Base-by-base conservation (phyloP, 495 filamentous ascomycete species). In the Xylaria bambusicola region DNA sequence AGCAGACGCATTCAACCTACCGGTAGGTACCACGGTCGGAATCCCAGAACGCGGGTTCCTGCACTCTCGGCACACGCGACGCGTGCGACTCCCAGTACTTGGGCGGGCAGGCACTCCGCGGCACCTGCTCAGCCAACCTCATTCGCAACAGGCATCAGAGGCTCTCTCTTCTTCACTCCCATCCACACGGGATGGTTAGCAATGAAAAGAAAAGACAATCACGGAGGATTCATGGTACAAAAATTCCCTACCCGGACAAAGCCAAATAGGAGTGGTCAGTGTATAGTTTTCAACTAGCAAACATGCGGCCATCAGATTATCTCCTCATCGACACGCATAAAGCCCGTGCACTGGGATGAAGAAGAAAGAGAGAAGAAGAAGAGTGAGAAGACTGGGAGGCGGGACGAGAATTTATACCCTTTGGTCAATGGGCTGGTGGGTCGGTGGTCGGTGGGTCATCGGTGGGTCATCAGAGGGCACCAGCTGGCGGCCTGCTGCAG, bases 201-300 rank as follows among this genome's bases (percentile, higher is more conserved):
- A 59, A 66, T 52, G 68, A 68, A 70, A 62, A 62, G 50, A 53
- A 17, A 5, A 6, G 56, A 57, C 6, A 50, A 17, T 26, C 27
- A 36, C 12, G 21, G 42, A 9, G 53, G 40, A 49, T 35, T 27
- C 41, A 3, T 35, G 51, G 66, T 69, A 56, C 73, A 77, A 77
- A 76, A 77, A 77, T 77, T 77, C 74, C 72, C 71, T 71, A 62
- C 62, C 73, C 62, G 36, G 65, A 71, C 66, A 63, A 73, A 72
- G 71, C 64, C 66, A 57, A 65, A 58, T 53, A 67, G 68, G 69
- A 77, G 74, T 68, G 71, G 72, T 73, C 71, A 75, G 66, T 67
- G 67, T 71, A 75, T 79, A 81, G 78, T 81, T 80, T 80, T 80
- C 77, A 80, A 80, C 76, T 80, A 81, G 78, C 78, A 80, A 81